Evolutionary conservation across 805 yeast species (phyloP).

Genomic region (Candida khao-thaluensis): DNA sequence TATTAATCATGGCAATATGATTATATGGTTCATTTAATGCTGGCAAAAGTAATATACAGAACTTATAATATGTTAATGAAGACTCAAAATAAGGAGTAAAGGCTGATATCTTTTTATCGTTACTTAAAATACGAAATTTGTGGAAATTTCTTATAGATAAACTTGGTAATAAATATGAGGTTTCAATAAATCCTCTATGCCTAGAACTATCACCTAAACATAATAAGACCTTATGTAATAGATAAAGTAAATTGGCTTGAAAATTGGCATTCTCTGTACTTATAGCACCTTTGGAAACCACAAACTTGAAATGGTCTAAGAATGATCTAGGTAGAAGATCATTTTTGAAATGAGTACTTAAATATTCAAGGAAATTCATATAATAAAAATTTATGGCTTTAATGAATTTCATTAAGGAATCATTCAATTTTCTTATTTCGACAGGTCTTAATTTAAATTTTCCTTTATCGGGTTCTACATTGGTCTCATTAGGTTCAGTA

Average conservation of each 20-base stretch:
- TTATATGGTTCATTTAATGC: conserved; percentile 67
- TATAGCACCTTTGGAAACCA: conserved; percentile 17
- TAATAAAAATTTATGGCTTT: conserved; percentile 51
- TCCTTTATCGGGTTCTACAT: conserved; percentile 1
- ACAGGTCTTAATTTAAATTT: conserved; percentile 39
- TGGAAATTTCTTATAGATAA: conserved; percentile 27
- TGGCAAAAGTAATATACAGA: conserved; percentile 59
- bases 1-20: conserved; percentile 51
- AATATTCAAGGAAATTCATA: conserved; percentile 37
- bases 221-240: conserved; percentile 49
- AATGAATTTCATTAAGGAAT: conserved; percentile 48
- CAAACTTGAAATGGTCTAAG: conserved; percentile 27
- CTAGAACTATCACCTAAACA: conserved; percentile 60
- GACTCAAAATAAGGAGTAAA: conserved; percentile 24
- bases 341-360: conserved; percentile 37
- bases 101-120: conserved; percentile 39
- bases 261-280: conserved; percentile 16
- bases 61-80: conserved; percentile 40
- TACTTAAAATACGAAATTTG: conserved; percentile 30
- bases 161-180: conserved; percentile 40
- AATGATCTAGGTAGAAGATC: conserved; percentile 33
- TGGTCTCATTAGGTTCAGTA: neutral
- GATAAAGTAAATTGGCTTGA: conserved; percentile 37
- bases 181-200: conserved; percentile 51
- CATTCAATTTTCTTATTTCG: conserved; percentile 57